These are phyloP conservation scores for Boletus coccyginus DNA, from an alignment of 768 basidiomycete genomes.

Conservation along the genomic window DNA sequence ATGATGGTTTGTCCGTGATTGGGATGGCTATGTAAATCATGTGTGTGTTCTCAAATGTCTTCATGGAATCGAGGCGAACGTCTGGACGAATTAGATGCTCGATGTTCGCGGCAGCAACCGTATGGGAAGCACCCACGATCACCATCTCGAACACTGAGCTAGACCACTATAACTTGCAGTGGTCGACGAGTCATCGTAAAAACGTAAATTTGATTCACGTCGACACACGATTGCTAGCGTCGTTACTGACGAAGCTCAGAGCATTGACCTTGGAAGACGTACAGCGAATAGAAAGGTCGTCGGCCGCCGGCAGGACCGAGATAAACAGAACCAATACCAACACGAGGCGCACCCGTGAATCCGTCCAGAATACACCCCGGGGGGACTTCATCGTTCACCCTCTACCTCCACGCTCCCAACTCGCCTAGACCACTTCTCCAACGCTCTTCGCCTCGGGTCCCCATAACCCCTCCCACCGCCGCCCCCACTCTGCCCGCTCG, in stretches of 20 bases:
- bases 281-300: not conserved
- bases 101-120: no score
- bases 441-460: conserved; percentile 24
- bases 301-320: not conserved
- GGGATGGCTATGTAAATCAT: no score
- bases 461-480: conserved; percentile 2
- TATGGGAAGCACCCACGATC: no score
- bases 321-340: not conserved
- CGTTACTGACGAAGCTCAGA: not conserved
- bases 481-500: conserved; percentile 7
- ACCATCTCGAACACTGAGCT: no score
- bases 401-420: conserved; percentile 18
- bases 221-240: not conserved
- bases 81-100: no score
- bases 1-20: no score
- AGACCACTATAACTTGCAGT: no score
- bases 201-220: not conserved
- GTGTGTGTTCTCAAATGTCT: no score
- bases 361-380: not conserved
- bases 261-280: not conserved
- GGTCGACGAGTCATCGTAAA: not conserved
- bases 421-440: conserved; percentile 18
- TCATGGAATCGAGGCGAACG: no score
- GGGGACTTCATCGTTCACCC: conserved; percentile 1
- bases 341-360: not conserved